Conservation (phyloP, 2,329 filamentous ascomycete genomes). For the Alternaria sp. region DNA sequence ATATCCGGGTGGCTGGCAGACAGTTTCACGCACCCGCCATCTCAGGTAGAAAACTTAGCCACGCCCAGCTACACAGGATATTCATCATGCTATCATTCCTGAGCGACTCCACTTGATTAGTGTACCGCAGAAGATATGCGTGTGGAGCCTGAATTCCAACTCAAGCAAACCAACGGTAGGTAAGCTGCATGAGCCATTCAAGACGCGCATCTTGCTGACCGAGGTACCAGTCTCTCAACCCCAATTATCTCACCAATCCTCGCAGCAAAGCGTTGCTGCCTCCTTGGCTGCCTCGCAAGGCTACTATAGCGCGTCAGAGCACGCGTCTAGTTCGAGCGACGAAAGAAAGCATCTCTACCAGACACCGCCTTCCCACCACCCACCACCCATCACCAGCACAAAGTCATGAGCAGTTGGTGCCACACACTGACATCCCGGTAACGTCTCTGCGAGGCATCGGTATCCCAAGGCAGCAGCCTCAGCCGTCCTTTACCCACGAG, state of each 20-base stretch:
- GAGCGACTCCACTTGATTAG: conserved; percentile 42
- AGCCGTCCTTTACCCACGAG: conserved; percentile 24
- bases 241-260: conserved; percentile 52
- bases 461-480: conserved; percentile 43
- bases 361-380: conserved; percentile 49
- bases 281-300: conserved; percentile 60
- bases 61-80: conserved; percentile 21
- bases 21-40: conserved; percentile 34
- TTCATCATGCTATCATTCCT: conserved; percentile 40
- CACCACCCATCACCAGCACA: conserved; percentile 45
- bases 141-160: conserved; percentile 49
- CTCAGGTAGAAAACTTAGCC: conserved; percentile 38
- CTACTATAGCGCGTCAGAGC: conserved; percentile 59
- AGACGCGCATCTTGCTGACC: conserved; percentile 26
- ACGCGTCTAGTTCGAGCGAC: conserved; percentile 50
- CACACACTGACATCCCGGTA: conserved; percentile 38
- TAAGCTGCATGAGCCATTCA: conserved; percentile 24
- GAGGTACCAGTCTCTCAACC: conserved; percentile 50
- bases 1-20: conserved; percentile 22
- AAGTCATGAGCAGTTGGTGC: conserved; percentile 51
- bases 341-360: conserved; percentile 42
- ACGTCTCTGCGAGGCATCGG: conserved; percentile 46
- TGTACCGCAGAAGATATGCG: conserved; percentile 47
- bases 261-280: conserved; percentile 58
- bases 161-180: conserved; percentile 56